phyloP scores from a whole-genome alignment of 1,139 yeast genomes.

The Pichia cactophila region DNA sequence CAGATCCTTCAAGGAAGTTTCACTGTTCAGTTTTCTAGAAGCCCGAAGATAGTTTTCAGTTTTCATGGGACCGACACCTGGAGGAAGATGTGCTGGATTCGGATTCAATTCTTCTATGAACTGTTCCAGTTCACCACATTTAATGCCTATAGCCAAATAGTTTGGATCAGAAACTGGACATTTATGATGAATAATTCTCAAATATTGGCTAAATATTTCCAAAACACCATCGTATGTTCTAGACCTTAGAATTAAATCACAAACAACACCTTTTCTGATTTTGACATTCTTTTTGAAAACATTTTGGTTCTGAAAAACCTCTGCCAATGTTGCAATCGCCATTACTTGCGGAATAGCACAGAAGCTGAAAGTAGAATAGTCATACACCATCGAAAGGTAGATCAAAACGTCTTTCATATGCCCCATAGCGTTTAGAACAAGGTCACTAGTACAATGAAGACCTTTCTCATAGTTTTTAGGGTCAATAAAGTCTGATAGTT shows the following conservation, averaged over 20 bases:
- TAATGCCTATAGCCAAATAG: slow-evolving; percentile 74
- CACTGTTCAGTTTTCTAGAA: slow-evolving; percentile 20
- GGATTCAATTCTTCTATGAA: slow-evolving; percentile 74
- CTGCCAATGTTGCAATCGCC: slow-evolving; percentile 92
- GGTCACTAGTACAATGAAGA: slow-evolving; percentile 68
- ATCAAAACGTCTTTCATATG: slow-evolving; percentile 75
- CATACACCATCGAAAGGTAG: slow-evolving; percentile 70
- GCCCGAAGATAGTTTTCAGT: slow-evolving; percentile 35
- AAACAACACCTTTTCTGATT: slow-evolving; percentile 89
- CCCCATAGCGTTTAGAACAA: slow-evolving; percentile 69
- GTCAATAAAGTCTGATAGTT: slow-evolving; percentile 51
- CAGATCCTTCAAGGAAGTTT: slow-evolving; percentile 12
- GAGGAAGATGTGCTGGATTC: slow-evolving; percentile 35
- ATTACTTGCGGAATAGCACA: slow-evolving; percentile 98
- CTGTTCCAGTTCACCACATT: slow-evolving; percentile 83
- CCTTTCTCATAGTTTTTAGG: slow-evolving; percentile 46
- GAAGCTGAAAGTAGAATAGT: slow-evolving; percentile 78
- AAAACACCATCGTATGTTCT: slow-evolving; percentile 74
- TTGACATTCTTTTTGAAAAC: slow-evolving; percentile 71
- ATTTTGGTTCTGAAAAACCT: slow-evolving; percentile 72
- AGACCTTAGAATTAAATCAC: slow-evolving; percentile 63
- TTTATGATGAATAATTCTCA: slow-evolving; percentile 70
- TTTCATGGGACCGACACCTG: slow-evolving; percentile 34
- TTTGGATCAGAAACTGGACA: slow-evolving; percentile 79
- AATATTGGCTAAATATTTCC: slow-evolving; percentile 62